Conservation (phyloP, 371 early-diverging fungal species). For the Apophysomyces trapeziformis region DNA sequence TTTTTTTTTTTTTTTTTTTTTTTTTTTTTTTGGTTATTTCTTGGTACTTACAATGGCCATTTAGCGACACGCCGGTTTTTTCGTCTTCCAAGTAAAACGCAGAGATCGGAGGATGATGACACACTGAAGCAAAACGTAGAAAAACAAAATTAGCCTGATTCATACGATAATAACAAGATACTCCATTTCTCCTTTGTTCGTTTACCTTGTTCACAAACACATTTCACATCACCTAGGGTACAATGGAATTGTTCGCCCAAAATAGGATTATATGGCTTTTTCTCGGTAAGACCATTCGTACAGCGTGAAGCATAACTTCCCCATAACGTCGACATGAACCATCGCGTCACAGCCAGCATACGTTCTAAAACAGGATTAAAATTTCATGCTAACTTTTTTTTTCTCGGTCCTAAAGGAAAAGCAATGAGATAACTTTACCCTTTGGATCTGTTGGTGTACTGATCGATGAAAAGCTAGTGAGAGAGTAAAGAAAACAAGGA, state of each 20-base stretch:
- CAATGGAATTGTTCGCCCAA: slow-evolving; percentile 84
- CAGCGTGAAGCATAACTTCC: slow-evolving; percentile 62
- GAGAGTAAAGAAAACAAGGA: background rate
- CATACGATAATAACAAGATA: background rate
- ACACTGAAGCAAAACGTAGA: slow-evolving; percentile 48
- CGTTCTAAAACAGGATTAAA: slow-evolving; percentile 22
- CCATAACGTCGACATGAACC: slow-evolving; percentile 65
- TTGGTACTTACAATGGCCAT: slow-evolving; percentile 57
- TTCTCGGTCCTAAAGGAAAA: too few relatives aligned
- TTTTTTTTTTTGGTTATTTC: background rate
- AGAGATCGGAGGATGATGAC: slow-evolving; percentile 91
- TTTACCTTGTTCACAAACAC: slow-evolving; percentile 59
- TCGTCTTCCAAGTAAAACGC: slow-evolving; percentile 70
- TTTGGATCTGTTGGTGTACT: slow-evolving; percentile 57
- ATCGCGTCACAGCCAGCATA: slow-evolving; percentile 31
- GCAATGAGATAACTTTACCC: slow-evolving; percentile 24
- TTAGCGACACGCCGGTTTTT: slow-evolving; percentile 56
- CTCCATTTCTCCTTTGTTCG: background rate
- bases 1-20: too few relatives aligned
- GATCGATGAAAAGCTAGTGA: slow-evolving; percentile 42
- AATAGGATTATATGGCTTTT: slow-evolving; percentile 83
- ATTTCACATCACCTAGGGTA: slow-evolving; percentile 31
- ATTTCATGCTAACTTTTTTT: background rate
- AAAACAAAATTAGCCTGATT: background rate
- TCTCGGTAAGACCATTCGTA: slow-evolving; percentile 54